Base-by-base conservation (phyloP, 2,329 filamentous ascomycete species). In the Aspergillus brunneoviolaceus region DNA sequence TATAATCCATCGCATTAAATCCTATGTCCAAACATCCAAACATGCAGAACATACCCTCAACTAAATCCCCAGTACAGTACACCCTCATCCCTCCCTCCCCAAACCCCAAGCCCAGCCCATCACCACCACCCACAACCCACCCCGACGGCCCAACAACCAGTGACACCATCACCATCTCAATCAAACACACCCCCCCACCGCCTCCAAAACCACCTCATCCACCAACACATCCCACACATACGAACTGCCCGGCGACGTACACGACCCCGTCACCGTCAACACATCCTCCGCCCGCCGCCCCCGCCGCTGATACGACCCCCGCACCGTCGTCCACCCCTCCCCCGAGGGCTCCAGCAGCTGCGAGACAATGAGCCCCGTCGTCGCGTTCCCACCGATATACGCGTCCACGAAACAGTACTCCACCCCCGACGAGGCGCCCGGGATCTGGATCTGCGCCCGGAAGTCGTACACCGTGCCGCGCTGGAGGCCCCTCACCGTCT, bases 201-300 rank as follows among this genome's bases (percentile, higher is more conserved):
- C 27, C 27, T 6, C 51, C 12, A 62, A n/a, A 27, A 58, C 27
- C 55, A 65, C 27, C 66, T 65, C 72, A 71, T 76, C 62, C n/a
- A 69, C 39, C 39, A 51, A 60, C 5, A 69, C 57, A 31, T 57
- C 16, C 11, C 63, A 62, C 0, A 59, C 63, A 14, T 63, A 49
- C 4, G 65, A 68, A 5, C 57, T 61, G 33, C 66, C 67, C 52
- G 62, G 58, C 5, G 53, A 63, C 21, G 63, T 63, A 60, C 67
- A 68, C 27, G 31, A 48, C 23, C 59, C 67, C 31, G 58, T 5
- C n/a, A 69, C 60, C 25, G 57, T 64, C 54, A 69, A 50, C 4
- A 55, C 35, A 23, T 66, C 67, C 12, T 54, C 31, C 1, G 61
- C 51, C 9, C 56, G 33, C 25, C 51, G 62, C 7, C 54, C 39